phyloP scores from a whole-genome alignment of 495 filamentous ascomycete species.

The Penicillium flavigenum region DNA sequence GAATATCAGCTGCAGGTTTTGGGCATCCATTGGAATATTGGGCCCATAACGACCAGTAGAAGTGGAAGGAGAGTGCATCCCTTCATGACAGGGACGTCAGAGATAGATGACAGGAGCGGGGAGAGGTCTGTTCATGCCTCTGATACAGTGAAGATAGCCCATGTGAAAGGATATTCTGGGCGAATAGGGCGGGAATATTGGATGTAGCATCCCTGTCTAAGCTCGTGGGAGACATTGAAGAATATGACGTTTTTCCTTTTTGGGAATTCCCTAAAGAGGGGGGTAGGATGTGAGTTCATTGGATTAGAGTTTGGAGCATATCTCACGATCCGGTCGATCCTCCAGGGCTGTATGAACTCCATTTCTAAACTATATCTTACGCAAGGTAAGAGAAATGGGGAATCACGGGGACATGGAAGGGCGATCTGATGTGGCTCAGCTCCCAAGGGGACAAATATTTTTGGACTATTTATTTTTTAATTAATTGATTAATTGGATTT shows the following conservation, averaged over 20 bases:
- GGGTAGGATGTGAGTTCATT: background rate
- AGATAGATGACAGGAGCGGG: slow-evolving; percentile 14
- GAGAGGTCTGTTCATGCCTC: background rate
- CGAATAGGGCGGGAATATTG: background rate
- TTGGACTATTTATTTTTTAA: background rate
- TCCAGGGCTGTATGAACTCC: background rate
- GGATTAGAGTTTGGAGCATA: slow-evolving; percentile 1
- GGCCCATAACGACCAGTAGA: background rate
- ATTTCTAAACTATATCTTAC: background rate
- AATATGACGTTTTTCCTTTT: background rate
- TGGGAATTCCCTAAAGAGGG: background rate
- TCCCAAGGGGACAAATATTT: background rate
- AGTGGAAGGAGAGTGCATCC: background rate
- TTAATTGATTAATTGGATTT: slow-evolving; percentile 3
- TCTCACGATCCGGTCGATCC: background rate
- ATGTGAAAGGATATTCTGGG: background rate
- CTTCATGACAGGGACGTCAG: slow-evolving; percentile 10
- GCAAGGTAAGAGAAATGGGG: background rate
- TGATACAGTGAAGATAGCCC: background rate
- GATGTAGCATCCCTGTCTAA: background rate
- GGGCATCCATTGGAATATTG: slow-evolving; percentile 6
- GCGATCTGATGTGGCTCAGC: slow-evolving; percentile 23
- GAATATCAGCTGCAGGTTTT: slow-evolving; percentile 7
- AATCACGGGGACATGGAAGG: background rate
- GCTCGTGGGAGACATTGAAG: slow-evolving; percentile 11